phyloP scores from a whole-genome alignment of 164 flowering plant species.

The Echeveria elegans region DNA sequence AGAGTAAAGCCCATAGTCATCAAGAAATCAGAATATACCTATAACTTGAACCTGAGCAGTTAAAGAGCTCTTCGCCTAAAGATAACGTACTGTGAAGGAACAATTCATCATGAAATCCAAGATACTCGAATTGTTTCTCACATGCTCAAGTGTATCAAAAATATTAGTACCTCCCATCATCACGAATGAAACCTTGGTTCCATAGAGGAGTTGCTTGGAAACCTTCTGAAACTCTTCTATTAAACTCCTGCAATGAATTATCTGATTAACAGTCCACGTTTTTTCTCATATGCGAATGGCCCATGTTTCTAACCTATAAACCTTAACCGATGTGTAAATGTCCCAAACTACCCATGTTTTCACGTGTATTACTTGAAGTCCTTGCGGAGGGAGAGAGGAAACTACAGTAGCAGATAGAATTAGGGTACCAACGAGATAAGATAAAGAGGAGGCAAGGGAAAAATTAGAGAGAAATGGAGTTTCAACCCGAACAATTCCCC shows the following conservation, averaged over 20 bases:
- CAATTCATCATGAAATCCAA: neutral
- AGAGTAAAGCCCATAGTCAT: neutral
- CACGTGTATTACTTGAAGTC: too few relatives aligned
- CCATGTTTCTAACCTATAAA: neutral
- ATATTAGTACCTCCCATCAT: constrained; percentile 83
- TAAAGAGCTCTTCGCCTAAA: too few relatives aligned
- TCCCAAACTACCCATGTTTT: too few relatives aligned
- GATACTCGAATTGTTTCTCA: neutral
- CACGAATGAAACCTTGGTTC: constrained; percentile 85
- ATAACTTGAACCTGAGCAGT: neutral
- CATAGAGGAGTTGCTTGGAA: constrained; percentile 92
- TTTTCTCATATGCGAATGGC: neutral
- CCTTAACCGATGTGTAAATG: neutral
- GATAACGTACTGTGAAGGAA: neutral
- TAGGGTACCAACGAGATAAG: too few relatives aligned
- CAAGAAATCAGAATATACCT: neutral
- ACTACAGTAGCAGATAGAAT: too few relatives aligned
- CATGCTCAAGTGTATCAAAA: neutral
- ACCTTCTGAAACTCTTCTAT: constrained; percentile 60
- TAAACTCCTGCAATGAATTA: constrained; percentile 44
- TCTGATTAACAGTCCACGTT: neutral
- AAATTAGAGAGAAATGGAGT: too few relatives aligned
- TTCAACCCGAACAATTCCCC: too few relatives aligned
- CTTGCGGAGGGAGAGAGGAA: too few relatives aligned
- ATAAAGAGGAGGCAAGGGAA: too few relatives aligned